These are phyloP conservation scores for Globisporangium megalacanthum DNA, from an alignment of 352 stramenopile genomes.

Conservation along the genomic window DNA sequence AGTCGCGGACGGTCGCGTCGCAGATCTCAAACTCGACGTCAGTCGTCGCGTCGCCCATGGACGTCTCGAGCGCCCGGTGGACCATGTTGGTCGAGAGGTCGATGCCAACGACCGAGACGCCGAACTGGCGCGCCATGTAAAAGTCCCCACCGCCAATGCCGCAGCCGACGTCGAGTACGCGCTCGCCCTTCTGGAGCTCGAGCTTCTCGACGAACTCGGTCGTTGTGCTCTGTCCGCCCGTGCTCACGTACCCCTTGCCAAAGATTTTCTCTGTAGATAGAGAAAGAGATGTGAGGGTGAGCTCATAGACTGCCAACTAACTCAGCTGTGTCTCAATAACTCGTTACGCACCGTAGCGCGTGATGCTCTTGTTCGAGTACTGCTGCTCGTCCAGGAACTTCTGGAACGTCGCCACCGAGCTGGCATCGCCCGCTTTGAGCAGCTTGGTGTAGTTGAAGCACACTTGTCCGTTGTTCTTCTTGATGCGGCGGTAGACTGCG, in stretches of 20 bases:
- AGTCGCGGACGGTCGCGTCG: constrained; percentile 55
- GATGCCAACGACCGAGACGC: constrained; percentile 66
- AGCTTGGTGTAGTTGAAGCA: constrained; percentile 67
- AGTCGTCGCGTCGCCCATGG: constrained; percentile 34
- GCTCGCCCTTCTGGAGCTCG: constrained; percentile 46
- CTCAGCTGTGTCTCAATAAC: too few species aligned
- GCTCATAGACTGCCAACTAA: neutral
- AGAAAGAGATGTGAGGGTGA: neutral
- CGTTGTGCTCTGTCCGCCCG: constrained; percentile 54
- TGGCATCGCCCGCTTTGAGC: constrained; percentile 29
- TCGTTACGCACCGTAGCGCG: constrained; percentile 30
- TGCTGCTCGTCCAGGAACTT: constrained; percentile 69
- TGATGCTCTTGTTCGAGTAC: constrained; percentile 67
- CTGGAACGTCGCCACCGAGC: constrained; percentile 50
- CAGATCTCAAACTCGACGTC: constrained; percentile 75
- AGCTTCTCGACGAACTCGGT: constrained; percentile 70
- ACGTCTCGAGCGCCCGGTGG: constrained; percentile 57
- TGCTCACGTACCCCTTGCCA: constrained; percentile 65
- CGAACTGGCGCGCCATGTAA: constrained; percentile 89
- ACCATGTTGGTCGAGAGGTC: constrained; percentile 78
- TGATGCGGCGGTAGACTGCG: constrained; percentile 60
- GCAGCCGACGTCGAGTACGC: constrained; percentile 88
- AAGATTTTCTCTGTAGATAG: constrained; percentile 55
- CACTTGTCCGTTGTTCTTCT: constrained; percentile 82
- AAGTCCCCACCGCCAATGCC: constrained; percentile 88